A percentile compares a stretch with the other conserved stretches of the same genome.
Evolutionary conservation across 2,329 filamentous ascomycete species (phyloP).

Genomic region (Ophiocordyceps robertsii): DNA sequence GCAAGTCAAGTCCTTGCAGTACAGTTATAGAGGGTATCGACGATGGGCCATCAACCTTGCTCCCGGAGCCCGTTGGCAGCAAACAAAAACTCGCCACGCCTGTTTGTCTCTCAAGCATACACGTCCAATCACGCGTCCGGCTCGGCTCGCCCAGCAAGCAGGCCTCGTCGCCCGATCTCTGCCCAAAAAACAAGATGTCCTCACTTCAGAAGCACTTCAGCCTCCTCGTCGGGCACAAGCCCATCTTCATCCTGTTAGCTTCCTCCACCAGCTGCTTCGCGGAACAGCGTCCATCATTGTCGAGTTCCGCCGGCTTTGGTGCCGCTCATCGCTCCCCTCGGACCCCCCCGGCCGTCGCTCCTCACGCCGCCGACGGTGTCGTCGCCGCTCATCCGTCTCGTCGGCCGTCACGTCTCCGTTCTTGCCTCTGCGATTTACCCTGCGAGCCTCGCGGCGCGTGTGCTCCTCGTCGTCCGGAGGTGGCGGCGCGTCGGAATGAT

Average conservation of each 20-base stretch:
- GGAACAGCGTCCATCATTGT: conserved; percentile 32
- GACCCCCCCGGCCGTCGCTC: conserved; percentile 21
- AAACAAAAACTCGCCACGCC: too few species aligned
- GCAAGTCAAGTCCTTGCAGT: background rate
- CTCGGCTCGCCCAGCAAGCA: background rate
- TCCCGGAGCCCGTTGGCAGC: background rate
- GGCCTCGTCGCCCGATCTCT: background rate
- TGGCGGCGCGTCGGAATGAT: conserved; percentile 47
- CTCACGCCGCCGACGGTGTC: conserved; percentile 28
- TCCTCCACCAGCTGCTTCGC: conserved; percentile 47
- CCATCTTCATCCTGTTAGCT: conserved; percentile 28
- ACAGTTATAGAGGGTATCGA: background rate
- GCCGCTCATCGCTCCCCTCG: conserved; percentile 30
- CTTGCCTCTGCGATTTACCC: conserved; percentile 30
- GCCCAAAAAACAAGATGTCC: background rate
- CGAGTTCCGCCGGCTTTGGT: conserved; percentile 25
- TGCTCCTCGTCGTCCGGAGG: conserved; percentile 40
- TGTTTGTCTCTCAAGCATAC: background rate
- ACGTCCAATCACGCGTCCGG: background rate
- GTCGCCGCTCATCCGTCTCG: conserved; percentile 28
- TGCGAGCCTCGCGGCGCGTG: conserved; percentile 33
- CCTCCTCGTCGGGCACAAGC: background rate
- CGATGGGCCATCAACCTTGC: background rate
- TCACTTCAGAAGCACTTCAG: background rate
- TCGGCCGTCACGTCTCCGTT: conserved; percentile 27